Base-by-base conservation (phyloP, 208 protist species). In the Wallacemonas sp. region DNA sequence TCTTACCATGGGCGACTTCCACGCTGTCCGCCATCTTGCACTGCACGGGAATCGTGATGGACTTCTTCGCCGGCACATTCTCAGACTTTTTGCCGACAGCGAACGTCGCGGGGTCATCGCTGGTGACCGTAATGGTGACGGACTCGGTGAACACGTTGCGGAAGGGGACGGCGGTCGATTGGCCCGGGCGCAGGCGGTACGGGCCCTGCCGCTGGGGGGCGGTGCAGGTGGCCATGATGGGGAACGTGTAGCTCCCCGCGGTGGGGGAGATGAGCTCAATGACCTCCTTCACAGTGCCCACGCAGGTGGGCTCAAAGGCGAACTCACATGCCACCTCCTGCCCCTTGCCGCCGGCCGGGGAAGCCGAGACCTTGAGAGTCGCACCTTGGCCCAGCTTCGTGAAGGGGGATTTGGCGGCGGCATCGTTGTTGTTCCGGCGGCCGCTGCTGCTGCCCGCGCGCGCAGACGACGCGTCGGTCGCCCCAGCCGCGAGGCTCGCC, bases 181-280 rank as follows among this genome's bases (percentile, higher is more conserved):
- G 83, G 1, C 78, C 85, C 14, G 72, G 32, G 25, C 82, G 84
- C 26, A 97, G 65, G n/a, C 67, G 29, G 39, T 97, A 86, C 0
- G 98, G 98, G 0, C 98, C 98, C 70, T 98, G 96, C 22, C 93
- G 94, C 77, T 95, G 74, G 14, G 98, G 97, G 26, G 79, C 74
- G 12, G 86, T 74, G 67, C 97, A 98, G 16, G 72, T 78, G 2
- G 94, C 95, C 26, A 91, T 50, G 49, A 99, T 84, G 18, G 87
- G 79, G 68, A 98, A 98, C 22, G 65, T 74, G 84, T 98, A 99
- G 44, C 87, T 83, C 22, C 98, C 98, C 1, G 86, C 98, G 11
- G 74, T 61, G 1, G 86, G 46, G 3, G 93, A 98, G 22, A 74
- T 66, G 5, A 99, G 71, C 65, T 89, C 81, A 38, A 99, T 91